Evolutionary conservation across 2,329 filamentous ascomycete genomes (phyloP), one percentile per base, ranked within the genome.

Genomic region (Diatrype stigma): DNA sequence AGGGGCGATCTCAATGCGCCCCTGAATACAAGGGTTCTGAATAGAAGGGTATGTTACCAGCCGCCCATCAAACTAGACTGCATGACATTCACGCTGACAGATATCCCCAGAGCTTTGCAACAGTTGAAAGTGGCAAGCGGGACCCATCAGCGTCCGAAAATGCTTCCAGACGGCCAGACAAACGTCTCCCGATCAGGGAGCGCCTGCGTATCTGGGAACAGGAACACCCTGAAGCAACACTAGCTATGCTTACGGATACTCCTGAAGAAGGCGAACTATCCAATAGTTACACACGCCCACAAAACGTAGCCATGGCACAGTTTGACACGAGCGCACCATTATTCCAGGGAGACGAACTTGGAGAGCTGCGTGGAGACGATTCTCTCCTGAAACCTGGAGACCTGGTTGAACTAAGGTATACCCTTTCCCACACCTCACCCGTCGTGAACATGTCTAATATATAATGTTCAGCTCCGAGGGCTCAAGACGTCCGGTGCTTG

Each of bases 381-480:
- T 58, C 63, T 14, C 62, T 57, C 30, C 60, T 71, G 46, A 56
- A 59, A 47, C 59, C 75, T 2, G 79, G 79, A 40, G 79, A 81
- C 56, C 63, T 82, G 42, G 68, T 82, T 22, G 79, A 82, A 58
- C 57, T 80, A 52, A 70, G 64, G 71, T 74, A 54, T n/a, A 48
- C 21, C 34, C 3, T 3, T 21, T 26, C 14, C 14, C 48, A 22
- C 10, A 38, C 45, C 42, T 8, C 12, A 17, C 17, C 28, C 4
- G 3, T 21, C 6, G 19, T 11, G 3, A 19, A 23, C 8, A 10
- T 47, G 45, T 30, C 55, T 63, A 46, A 64, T 28, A 7, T 22
- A 12, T 42, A 28, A 5, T 30, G 40, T 10, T 10, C 42, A 70
- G 68, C 34, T 64, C 63, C 28, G 57, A 65, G 8, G 64, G 67